Base-by-base conservation (phyloP, 2,329 filamentous ascomycete species). In the Domatiomyces catenatus region DNA sequence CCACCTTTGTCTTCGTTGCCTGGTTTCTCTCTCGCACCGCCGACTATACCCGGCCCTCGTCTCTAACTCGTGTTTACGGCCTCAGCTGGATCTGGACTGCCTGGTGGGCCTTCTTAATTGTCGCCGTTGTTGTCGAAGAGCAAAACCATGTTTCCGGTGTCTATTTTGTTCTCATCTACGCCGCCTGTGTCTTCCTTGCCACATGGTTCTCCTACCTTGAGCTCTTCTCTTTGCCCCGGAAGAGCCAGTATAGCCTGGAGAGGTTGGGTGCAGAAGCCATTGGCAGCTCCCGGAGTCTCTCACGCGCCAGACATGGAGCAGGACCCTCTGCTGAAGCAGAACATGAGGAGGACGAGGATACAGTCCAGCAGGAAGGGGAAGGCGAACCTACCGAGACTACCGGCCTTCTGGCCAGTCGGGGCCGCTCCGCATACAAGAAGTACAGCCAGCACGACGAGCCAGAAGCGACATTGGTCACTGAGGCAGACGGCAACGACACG, bases 21-120 rank as follows among this genome's bases (percentile, higher is more conserved):
- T 96, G 90, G 90, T 82, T 87, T 56, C 73, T 93, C 36, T 80
- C 87, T 60, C 78, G 83, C 17, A 81, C 85, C 1, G 84, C 86
- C 15, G 83, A 88, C 61, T 84, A 82, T 54, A 78, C 84, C 46
- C 78, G 90, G 12, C 90, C 92, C 1, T 92, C 85, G 17, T 90
- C 90, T 3, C 77, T 96, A 5, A 86, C 93, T 52, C 78, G 90
- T 18, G 77, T 82, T 4, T 95, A 92, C 64, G 75, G 79, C 48
- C 73, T 89, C 44, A 75, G 93, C 8, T 96, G 92, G 89, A 73
- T 94, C 45, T 95, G 89, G 63, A 63, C 78, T 28, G 65, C 87
- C 0, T 77, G 79, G 42, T 96, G 89, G 81, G 67, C 76, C 1
- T 60, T 85, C 42, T 75, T 94, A 50, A 78, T 94, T 12, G 71